Conservation (phyloP, 2,329 filamentous ascomycete genomes). For the Hypoxylon sp. region DNA sequence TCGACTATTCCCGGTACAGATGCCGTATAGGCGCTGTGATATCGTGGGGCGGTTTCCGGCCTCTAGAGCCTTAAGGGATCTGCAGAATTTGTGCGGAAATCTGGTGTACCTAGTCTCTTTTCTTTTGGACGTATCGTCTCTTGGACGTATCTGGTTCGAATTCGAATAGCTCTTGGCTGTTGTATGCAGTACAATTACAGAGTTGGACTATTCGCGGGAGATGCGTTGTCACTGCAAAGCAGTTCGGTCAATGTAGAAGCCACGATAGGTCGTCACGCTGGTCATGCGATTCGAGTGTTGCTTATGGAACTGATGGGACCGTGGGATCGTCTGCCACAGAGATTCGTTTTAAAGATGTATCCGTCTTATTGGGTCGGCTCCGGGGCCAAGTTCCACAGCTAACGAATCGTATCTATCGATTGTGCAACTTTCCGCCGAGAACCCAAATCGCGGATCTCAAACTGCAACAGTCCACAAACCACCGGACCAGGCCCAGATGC, state of each 20-base stretch:
- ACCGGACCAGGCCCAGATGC: neutral
- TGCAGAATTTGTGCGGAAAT: constrained; percentile 25
- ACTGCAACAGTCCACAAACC: constrained; percentile 9
- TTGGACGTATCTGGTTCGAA: constrained; percentile 2
- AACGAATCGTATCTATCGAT: constrained; percentile 28
- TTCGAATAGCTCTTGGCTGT: constrained; percentile 10
- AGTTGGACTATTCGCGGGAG: constrained; percentile 32
- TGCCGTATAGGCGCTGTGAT: constrained; percentile 21
- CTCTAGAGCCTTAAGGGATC: constrained; percentile 16
- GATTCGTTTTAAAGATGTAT: constrained; percentile 10
- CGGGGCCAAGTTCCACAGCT: constrained; percentile 33
- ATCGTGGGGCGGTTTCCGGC: constrained; percentile 24
- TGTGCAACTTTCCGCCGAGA: constrained; percentile 28
- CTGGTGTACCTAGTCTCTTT: constrained; percentile 13
- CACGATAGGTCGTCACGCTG: constrained; percentile 34
- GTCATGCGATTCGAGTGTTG: constrained; percentile 40
- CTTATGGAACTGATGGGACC: constrained; percentile 30
- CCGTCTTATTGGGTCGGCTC: constrained; percentile 29
- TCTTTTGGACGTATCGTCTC: too few relatives aligned
- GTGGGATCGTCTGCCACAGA: constrained; percentile 17
- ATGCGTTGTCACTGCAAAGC: constrained; percentile 48
- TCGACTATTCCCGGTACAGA: constrained; percentile 19
- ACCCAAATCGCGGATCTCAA: neutral
- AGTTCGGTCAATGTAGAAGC: constrained; percentile 38
- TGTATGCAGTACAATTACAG: constrained; percentile 18